Conservation (phyloP, 2,329 filamentous ascomycete species). For the Emergomyces pasteurianus region DNA sequence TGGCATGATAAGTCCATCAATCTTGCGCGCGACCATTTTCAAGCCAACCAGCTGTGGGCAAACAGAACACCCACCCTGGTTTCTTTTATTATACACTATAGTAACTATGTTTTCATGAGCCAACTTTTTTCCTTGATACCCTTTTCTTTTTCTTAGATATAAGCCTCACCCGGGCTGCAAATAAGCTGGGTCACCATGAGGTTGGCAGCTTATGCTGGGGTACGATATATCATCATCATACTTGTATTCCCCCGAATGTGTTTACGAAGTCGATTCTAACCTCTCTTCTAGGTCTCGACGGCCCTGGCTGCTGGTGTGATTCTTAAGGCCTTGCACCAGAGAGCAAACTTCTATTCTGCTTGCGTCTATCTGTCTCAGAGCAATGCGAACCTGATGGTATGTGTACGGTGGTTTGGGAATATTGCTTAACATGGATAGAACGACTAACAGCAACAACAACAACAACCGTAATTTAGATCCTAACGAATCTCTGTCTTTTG, state of each 20-base stretch:
- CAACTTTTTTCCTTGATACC: slow-evolving; percentile 1
- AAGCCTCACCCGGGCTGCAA: slow-evolving; percentile 4
- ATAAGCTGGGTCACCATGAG: slow-evolving; percentile 28
- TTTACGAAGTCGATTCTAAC: slow-evolving; percentile 7
- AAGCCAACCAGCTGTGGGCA: not conserved
- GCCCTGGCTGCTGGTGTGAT: slow-evolving; percentile 74
- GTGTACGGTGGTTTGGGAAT: not conserved
- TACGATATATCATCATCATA: slow-evolving; percentile 24
- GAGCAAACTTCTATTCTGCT: slow-evolving; percentile 96
- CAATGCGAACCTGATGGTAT: slow-evolving; percentile 83
- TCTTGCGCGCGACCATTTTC: not conserved
- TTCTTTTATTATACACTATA: not conserved
- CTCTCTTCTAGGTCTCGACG: slow-evolving; percentile 56
- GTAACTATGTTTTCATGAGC: slow-evolving; percentile 14
- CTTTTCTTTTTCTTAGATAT: slow-evolving; percentile 18
- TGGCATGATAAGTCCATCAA: not conserved
- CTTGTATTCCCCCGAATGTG: not conserved
- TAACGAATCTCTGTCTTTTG: slow-evolving; percentile 82
- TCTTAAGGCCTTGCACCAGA: slow-evolving; percentile 82
- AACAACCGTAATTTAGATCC: slow-evolving; percentile 46
- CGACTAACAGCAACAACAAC: not conserved
- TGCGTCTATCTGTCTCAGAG: slow-evolving; percentile 95
- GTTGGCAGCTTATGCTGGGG: slow-evolving; percentile 41
- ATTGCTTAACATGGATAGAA: not conserved
- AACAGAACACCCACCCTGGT: not conserved